These are phyloP conservation scores for Grosmannia clavigera DNA, from an alignment of 2,329 filamentous ascomycete genomes.

Conservation along the genomic window DNA sequence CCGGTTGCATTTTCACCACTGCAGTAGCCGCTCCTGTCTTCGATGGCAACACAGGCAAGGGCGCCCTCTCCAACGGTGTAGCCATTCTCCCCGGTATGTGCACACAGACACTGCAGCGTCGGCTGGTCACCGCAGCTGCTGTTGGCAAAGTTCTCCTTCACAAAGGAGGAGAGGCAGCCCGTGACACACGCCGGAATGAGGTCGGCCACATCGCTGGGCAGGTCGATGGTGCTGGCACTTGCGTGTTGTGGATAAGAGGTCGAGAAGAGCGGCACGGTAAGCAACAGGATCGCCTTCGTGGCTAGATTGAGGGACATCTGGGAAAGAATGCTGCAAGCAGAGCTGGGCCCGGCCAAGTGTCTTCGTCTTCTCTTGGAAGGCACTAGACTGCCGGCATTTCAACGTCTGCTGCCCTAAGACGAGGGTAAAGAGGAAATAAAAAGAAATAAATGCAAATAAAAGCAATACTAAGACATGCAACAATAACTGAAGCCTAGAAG, in stretches of 20 bases:
- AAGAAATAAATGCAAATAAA: too few relatives aligned
- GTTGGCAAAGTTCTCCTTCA: constrained; percentile 44
- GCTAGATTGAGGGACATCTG: constrained; percentile 32
- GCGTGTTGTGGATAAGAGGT: constrained; percentile 11
- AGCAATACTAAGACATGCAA: too few relatives aligned
- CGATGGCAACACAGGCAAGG: constrained; percentile 51
- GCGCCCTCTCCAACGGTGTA: constrained; percentile 63
- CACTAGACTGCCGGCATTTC: neutral
- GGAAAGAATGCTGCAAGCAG: neutral
- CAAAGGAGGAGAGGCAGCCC: constrained; percentile 49
- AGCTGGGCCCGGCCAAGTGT: neutral
- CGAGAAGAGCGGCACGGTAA: constrained; percentile 5
- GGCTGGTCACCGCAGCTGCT: constrained; percentile 34
- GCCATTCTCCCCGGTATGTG: constrained; percentile 42
- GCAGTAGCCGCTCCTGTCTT: constrained; percentile 39
- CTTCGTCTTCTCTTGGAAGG: neutral
- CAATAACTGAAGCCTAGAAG: too few relatives aligned
- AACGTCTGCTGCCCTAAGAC: neutral
- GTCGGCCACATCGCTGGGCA: constrained; percentile 26
- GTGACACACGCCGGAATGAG: constrained; percentile 47
- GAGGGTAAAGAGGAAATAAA: neutral
- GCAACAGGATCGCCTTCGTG: constrained; percentile 20
- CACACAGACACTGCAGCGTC: constrained; percentile 52
- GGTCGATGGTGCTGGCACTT: constrained; percentile 16
- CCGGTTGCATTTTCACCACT: constrained; percentile 28